These are phyloP conservation scores for Penicillium rolfsii DNA, from an alignment of 2,329 filamentous ascomycete species.

Conservation along the genomic window DNA sequence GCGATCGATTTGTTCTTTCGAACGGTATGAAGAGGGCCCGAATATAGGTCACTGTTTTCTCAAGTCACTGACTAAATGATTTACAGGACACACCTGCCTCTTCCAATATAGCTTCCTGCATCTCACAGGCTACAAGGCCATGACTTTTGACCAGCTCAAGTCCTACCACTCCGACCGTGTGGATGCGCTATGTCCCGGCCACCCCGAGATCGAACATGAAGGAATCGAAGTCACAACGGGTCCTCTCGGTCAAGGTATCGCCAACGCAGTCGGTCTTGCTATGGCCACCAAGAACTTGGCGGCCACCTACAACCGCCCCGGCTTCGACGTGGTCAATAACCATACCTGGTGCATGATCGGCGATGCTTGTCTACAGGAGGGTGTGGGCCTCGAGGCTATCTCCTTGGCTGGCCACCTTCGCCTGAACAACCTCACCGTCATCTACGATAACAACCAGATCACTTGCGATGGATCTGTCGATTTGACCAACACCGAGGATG, in stretches of 20 bases:
- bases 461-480: conserved; percentile 62
- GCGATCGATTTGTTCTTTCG: conserved; percentile 51
- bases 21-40: conserved; percentile 37
- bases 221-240: conserved; percentile 64
- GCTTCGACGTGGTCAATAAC: conserved; percentile 54
- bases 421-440: conserved; percentile 58
- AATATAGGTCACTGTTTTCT: neutral
- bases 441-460: conserved; percentile 64
- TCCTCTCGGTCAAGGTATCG: conserved; percentile 62
- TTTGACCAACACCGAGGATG: conserved; percentile 57
- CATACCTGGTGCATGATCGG: conserved; percentile 62
- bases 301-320: conserved; percentile 57
- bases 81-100: conserved; percentile 39
- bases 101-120: conserved; percentile 41
- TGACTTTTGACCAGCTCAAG: conserved; percentile 41
- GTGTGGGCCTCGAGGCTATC: conserved; percentile 59
- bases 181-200: conserved; percentile 36
- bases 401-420: conserved; percentile 58
- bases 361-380: conserved; percentile 61
- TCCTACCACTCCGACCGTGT: conserved; percentile 38
- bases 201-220: conserved; percentile 61
- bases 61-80: neutral
- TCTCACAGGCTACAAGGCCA: conserved; percentile 36
- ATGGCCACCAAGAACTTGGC: conserved; percentile 61
- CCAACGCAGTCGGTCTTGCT: conserved; percentile 63